Percentiles rank a stretch among this genome's conserved stretches.
These are phyloP conservation scores for Alternaria arbusti DNA, from an alignment of 2,329 filamentous ascomycete genomes.

Conservation along the genomic window DNA sequence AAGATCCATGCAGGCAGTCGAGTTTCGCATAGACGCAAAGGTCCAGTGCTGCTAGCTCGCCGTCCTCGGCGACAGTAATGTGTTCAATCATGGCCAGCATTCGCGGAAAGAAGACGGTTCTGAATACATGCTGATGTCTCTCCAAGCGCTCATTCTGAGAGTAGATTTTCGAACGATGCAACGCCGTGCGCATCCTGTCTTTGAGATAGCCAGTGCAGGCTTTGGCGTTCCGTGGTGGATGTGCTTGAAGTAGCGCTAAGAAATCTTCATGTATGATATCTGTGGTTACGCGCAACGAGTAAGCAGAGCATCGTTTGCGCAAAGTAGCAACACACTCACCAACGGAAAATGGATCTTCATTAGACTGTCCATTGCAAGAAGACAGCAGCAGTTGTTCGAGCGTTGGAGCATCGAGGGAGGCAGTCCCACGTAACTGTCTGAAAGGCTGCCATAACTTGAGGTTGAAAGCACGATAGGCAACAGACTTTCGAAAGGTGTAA, in stretches of 20 bases:
- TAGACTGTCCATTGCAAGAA: neutral
- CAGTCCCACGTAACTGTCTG: neutral
- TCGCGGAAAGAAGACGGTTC: neutral
- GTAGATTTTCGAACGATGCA: neutral
- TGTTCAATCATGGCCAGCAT: neutral
- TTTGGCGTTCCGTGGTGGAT: neutral
- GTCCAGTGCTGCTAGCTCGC: neutral
- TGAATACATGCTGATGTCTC: neutral
- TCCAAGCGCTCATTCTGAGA: neutral
- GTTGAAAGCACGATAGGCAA: neutral
- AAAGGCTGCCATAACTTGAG: neutral
- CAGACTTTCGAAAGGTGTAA: neutral
- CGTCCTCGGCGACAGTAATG: neutral
- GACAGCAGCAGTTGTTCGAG: neutral
- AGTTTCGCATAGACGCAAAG: neutral
- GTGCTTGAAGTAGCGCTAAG: neutral
- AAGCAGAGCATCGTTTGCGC: neutral
- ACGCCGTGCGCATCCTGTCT: neutral
- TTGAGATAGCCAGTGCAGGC: neutral
- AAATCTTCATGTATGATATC: neutral
- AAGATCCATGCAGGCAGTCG: neutral
- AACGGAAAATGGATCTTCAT: neutral
- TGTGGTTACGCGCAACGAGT: neutral
- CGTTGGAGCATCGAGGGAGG: neutral
- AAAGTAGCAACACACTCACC: neutral